Evolutionary conservation across 2,329 filamentous ascomycete species (phyloP).

Genomic region (Alternaria incomplexa): DNA sequence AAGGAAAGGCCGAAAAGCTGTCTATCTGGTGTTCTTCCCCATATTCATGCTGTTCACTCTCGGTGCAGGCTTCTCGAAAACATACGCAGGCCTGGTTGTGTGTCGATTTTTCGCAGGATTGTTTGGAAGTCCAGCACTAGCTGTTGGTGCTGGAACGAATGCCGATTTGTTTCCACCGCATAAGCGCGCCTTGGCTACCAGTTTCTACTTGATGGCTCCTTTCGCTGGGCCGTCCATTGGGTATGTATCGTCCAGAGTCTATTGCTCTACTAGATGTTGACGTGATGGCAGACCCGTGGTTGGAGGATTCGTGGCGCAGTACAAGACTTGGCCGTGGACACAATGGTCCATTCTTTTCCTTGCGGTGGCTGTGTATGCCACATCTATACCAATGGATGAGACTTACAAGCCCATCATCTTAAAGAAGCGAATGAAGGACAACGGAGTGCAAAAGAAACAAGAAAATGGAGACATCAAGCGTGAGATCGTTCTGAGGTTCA

Average conservation of each 20-base stretch:
- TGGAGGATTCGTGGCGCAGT: slow-evolving; percentile 52
- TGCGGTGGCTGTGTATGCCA: slow-evolving; percentile 44
- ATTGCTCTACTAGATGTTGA: not conserved
- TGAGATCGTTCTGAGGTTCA: slow-evolving; percentile 50
- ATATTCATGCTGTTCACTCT: slow-evolving; percentile 63
- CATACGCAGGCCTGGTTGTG: slow-evolving; percentile 59
- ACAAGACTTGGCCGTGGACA: slow-evolving; percentile 55
- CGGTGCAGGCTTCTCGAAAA: slow-evolving; percentile 60
- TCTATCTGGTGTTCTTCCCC: slow-evolving; percentile 58
- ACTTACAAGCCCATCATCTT: slow-evolving; percentile 62
- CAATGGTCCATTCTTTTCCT: slow-evolving; percentile 55
- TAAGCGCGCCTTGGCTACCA: slow-evolving; percentile 41
- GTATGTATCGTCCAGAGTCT: slow-evolving; percentile 19
- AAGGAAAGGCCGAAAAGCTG: slow-evolving; percentile 60
- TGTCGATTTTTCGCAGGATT: slow-evolving; percentile 74
- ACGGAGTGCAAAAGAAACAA: not conserved
- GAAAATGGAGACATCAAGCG: slow-evolving; percentile 21
- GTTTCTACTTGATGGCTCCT: slow-evolving; percentile 50
- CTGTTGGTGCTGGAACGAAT: slow-evolving; percentile 51
- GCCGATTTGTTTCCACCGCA: slow-evolving; percentile 48
- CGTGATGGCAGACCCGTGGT: slow-evolving; percentile 44
- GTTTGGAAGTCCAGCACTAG: slow-evolving; percentile 66
- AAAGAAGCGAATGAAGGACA: slow-evolving; percentile 42
- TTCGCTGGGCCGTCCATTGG: slow-evolving; percentile 49
- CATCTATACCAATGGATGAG: slow-evolving; percentile 56